Conservation (phyloP, 192 early-diverging fungal genomes). For the Piromyces finnis region DNA sequence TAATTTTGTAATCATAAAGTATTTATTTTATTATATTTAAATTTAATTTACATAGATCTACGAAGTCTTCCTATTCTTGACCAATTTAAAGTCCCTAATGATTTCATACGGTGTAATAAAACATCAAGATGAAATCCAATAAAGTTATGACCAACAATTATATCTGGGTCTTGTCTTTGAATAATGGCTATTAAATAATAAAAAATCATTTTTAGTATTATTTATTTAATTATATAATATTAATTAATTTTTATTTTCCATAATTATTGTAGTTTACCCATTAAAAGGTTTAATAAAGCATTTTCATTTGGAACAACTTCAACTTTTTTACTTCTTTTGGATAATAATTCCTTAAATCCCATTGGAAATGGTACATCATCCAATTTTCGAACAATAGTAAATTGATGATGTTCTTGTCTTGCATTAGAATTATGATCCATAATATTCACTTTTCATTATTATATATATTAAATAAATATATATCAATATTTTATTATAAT, state of each 20-base stretch:
- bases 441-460: slow-evolving; percentile 12
- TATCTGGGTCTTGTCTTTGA: slow-evolving; percentile 67
- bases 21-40: too few relatives aligned
- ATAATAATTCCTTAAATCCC: slow-evolving; percentile 45
- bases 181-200: slow-evolving; percentile 31
- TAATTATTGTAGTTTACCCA: slow-evolving; percentile 17
- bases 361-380: slow-evolving; percentile 53
- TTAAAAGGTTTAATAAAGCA: slow-evolving; percentile 58
- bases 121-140: slow-evolving; percentile 87
- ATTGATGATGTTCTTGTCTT: slow-evolving; percentile 21
- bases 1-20: too few relatives aligned
- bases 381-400: slow-evolving; percentile 55
- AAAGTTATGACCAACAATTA: slow-evolving; percentile 93
- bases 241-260: not conserved
- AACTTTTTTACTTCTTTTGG: slow-evolving; percentile 27
- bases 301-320: slow-evolving; percentile 47
- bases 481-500: too few relatives aligned
- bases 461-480: too few relatives aligned
- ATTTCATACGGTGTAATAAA: slow-evolving; percentile 81
- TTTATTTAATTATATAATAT: too few relatives aligned
- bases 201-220: too few relatives aligned
- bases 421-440: slow-evolving; percentile 31
- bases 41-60: slow-evolving; percentile 32
- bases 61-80: slow-evolving; percentile 71
- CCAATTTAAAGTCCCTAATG: slow-evolving; percentile 61